A percentile compares a stretch with the other conserved stretches of the same genome.
Conservation (phyloP, 2,329 filamentous ascomycete genomes). For the Aureobasidium mangrovei region DNA sequence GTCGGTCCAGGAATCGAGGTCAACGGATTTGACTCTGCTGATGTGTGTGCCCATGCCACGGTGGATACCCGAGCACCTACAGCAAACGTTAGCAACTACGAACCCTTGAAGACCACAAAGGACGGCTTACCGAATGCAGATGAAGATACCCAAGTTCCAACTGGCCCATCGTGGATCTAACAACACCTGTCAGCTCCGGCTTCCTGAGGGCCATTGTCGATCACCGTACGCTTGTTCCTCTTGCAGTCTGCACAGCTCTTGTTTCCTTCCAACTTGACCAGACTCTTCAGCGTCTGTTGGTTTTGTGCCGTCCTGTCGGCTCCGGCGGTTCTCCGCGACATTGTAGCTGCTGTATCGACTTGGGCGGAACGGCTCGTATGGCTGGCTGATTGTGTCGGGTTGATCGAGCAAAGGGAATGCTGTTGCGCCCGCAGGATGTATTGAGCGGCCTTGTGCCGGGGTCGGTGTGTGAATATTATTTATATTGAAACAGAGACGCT, state of each 20-base stretch:
- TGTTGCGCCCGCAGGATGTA: background rate
- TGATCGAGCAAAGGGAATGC: background rate
- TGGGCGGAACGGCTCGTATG: background rate
- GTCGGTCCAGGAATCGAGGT: slow-evolving; percentile 97
- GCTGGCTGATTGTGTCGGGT: background rate
- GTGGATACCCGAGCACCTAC: slow-evolving; percentile 86
- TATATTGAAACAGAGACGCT: background rate
- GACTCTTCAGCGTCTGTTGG: slow-evolving; percentile 82
- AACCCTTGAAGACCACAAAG: background rate
- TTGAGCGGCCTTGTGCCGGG: background rate
- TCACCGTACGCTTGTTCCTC: slow-evolving; percentile 79
- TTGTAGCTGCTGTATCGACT: slow-evolving; percentile 28
- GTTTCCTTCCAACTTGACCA: slow-evolving; percentile 90
- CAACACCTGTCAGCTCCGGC: slow-evolving; percentile 20
- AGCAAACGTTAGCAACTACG: slow-evolving; percentile 8
- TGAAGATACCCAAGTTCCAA: slow-evolving; percentile 95
- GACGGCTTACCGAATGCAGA: slow-evolving; percentile 66
- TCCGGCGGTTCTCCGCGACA: slow-evolving; percentile 75
- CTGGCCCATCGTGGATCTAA: slow-evolving; percentile 96
- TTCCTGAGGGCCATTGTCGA: background rate
- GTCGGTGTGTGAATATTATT: background rate
- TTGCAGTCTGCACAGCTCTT: slow-evolving; percentile 99
- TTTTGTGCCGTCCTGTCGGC: slow-evolving; percentile 89
- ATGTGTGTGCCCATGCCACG: slow-evolving; percentile 99
- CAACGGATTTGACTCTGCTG: slow-evolving; percentile 94